Percentiles rank a stretch among this genome's conserved stretches.
phyloP scores from a whole-genome alignment of 768 basidiomycete genomes.

The Kwoniella sp. region DNA sequence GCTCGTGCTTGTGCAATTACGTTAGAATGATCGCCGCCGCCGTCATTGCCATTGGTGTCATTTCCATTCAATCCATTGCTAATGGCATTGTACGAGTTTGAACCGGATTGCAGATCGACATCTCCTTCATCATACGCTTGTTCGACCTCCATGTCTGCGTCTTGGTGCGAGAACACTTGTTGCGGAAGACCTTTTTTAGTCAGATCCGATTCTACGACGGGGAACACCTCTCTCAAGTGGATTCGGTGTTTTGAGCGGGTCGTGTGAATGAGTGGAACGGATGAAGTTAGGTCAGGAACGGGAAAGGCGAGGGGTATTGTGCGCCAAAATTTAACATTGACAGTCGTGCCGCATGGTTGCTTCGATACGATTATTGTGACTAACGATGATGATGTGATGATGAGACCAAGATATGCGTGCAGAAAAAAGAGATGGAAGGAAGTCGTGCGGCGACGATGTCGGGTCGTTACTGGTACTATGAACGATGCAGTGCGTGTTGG shows the following conservation, averaged over 20 bases:
- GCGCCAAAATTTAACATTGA: too few relatives aligned
- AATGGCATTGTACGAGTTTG: not conserved
- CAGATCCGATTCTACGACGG: not conserved
- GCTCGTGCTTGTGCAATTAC: not conserved
- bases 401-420: too few relatives aligned
- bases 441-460: too few relatives aligned
- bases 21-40: not conserved
- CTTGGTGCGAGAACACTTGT: not conserved
- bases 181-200: not conserved
- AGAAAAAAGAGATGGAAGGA: too few relatives aligned
- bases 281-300: not conserved
- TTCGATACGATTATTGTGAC: too few relatives aligned
- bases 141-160: conserved; percentile 14
- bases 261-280: too few relatives aligned
- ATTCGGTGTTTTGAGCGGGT: not conserved
- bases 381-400: too few relatives aligned
- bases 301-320: not conserved
- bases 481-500: too few relatives aligned
- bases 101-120: not conserved
- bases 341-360: too few relatives aligned
- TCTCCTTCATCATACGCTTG: not conserved
- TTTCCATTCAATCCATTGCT: not conserved
- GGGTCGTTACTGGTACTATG: too few relatives aligned
- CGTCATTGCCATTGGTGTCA: not conserved
- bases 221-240: not conserved